Base-by-base conservation (phyloP, 108 stramenopile genomes). In the Fistulifera solaris region DNA sequence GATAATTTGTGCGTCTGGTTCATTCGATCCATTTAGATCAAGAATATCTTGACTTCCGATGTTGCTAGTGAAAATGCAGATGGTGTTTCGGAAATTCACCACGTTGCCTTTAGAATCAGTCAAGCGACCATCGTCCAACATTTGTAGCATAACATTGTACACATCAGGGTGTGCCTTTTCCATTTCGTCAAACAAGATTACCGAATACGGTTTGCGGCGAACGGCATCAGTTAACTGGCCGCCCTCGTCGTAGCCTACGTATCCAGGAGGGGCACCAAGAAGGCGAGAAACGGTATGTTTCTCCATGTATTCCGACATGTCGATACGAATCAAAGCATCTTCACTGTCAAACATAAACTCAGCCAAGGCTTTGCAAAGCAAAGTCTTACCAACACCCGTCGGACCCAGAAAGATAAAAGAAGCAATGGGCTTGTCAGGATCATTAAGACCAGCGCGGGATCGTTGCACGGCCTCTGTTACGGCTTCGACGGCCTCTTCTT, bases 121-220 rank as follows among this genome's bases (percentile, higher is more conserved):
- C 28, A 99, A 66, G 35, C 95, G 89, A 7, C 99, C 99, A 64
- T 99, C 99, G 63, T 99, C 99, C 6, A 99, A 76, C 11, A 99
- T 49, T 66, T 98, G 98, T 23, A 98, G 60, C 79, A 98, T 89
- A 13, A 99, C 60, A 69, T 97, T 97, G 71, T 96, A 96, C 8
- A 99, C 96, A 63, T 96, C 95, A 2, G 85, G 80, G 54, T 99
- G 99, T 1, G 99, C 99, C 76, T 99, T 99, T 59, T 99, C 99
- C 83, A 99, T 94, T 63, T 99, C 98, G 54, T 99, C 98, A 48
- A 99, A 95, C 15, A 98, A 62, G 17, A 98, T 54, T 16, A 99
- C 97, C 13, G 91, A 76, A 65, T 98, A 99, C 2, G 99, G 99
- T 23, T 89, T 82, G 25, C 96, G 83, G 16, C 95, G 81, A 23